Percentiles rank a stretch among this genome's conserved stretches.
Conservation (phyloP, 352 stramenopile species). For the Phytophthora brassicae region DNA sequence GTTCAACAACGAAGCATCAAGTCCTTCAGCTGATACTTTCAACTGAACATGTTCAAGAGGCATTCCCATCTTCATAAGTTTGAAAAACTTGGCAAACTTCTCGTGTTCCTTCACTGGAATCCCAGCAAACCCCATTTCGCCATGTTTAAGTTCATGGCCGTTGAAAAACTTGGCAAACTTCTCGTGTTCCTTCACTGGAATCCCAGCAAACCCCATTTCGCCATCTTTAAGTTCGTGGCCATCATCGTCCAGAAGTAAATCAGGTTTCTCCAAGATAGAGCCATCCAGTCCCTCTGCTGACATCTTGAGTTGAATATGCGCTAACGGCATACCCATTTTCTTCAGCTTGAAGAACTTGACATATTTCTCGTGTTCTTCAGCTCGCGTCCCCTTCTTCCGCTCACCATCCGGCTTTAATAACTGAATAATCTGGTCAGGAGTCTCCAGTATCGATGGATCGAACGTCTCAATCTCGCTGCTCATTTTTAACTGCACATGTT, state of each 20-base stretch:
- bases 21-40: constrained; percentile 70
- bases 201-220: constrained; percentile 34
- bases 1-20: constrained; percentile 54
- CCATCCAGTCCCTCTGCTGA: constrained; percentile 90
- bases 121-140: constrained; percentile 29
- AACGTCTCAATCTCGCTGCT: constrained; percentile 56
- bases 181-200: constrained; percentile 83
- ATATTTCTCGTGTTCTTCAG: constrained; percentile 72
- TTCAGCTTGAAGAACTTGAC: constrained; percentile 95
- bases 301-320: constrained; percentile 94
- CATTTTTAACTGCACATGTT: constrained; percentile 75
- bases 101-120: constrained; percentile 85
- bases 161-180: constrained; percentile 95
- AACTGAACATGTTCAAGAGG: constrained; percentile 89
- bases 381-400: constrained; percentile 46
- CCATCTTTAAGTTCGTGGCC: constrained; percentile 55
- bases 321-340: constrained; percentile 93
- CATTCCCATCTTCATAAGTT: constrained; percentile 91
- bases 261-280: constrained; percentile 77
- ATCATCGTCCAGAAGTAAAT: constrained; percentile 62
- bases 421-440: constrained; percentile 84
- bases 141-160: constrained; percentile 55
- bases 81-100: constrained; percentile 94
- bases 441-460: constrained; percentile 65
- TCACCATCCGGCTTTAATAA: constrained; percentile 71